Conservation (phyloP, 2,329 filamentous ascomycete species). For the Pseudopyricularia javanii region DNA sequence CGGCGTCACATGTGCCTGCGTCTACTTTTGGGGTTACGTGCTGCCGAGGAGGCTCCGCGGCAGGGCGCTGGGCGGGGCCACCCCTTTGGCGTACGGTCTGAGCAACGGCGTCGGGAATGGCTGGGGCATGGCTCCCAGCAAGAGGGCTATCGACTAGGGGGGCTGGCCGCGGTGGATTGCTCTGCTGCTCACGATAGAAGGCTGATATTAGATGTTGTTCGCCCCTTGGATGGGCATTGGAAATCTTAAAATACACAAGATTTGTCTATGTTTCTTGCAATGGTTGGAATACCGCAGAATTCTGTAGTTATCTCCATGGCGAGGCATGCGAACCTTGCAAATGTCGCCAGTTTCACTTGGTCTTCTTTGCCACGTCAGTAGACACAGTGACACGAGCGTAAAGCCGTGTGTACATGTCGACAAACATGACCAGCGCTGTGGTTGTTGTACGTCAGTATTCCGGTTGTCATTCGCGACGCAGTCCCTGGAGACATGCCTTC, state of each 20-base stretch:
- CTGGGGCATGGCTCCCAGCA: conserved; percentile 37
- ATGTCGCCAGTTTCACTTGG: conserved; percentile 14
- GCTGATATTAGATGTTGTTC: not conserved
- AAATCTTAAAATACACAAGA: too few species aligned
- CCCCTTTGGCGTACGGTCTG: conserved; percentile 43
- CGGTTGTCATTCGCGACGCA: not conserved
- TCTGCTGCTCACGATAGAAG: not conserved
- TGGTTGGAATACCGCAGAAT: too few species aligned
- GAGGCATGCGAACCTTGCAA: not conserved
- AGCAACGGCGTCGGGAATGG: conserved; percentile 30
- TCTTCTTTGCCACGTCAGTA: conserved; percentile 27
- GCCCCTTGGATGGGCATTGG: not conserved
- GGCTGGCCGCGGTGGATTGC: not conserved
- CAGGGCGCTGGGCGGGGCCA: conserved; percentile 40
- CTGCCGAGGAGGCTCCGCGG: conserved; percentile 40
- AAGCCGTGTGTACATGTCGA: conserved; percentile 43
- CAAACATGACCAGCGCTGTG: conserved; percentile 33
- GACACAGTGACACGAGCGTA: conserved; percentile 21
- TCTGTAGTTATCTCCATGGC: too few species aligned
- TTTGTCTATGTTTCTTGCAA: too few species aligned
- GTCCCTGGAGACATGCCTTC: not conserved
- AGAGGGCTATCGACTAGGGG: conserved; percentile 32
- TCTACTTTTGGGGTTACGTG: conserved; percentile 49
- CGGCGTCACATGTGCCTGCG: conserved; percentile 37
- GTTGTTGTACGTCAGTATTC: not conserved